Evolutionary conservation across 2,329 filamentous ascomycete species (phyloP), one percentile per base, ranked within the genome.

Genomic region (Rhytidhysteron rufulum): DNA sequence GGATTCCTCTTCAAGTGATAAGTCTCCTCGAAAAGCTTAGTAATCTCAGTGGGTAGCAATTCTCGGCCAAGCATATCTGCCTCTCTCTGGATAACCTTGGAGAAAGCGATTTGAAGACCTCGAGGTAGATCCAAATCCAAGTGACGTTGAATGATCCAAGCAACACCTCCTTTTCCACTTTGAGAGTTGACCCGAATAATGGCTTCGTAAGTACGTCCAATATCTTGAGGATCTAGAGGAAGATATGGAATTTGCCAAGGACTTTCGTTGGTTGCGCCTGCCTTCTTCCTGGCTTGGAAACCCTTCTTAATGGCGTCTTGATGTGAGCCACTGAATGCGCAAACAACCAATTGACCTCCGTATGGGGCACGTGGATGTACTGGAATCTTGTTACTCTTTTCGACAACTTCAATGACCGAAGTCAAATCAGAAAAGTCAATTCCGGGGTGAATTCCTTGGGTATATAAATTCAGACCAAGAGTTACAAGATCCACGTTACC

Each of bases 111-210:
- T 68, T 97, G 91, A 37, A 97, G 78, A 39, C 89, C 89, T 47
- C 93, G 87, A 13, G 93, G 93, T 37, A 97, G 80, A 65, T 97
- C 93, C 57, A 97, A 85, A 59, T 93, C 81, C 47, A 97, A 80
- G 58, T 88, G 85, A 54, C 86, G 84, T 62, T 90, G 83, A 62
- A 97, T 90, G 61, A 97, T 86, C 87, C 88, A 97, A 37, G 91
- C 90, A 44, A 88, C 84, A 54, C 93, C 93, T 46, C 91, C 91
- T 72, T 98, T 97, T 50, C 91, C 91, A 55, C 82, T 88, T 66
- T 97, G 91, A 15, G 88, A 95, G 74, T 97, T 98, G 78, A 97
- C 91, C 44, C 91, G 86, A 62, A 97, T 97, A 61, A 97, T 86
- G 43, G 91, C 91, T 69, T 97, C 90, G 78, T 97, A 97, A n/a